Evolutionary conservation across 306 rosid species (phyloP).

Genomic region (Castanea sativa): DNA sequence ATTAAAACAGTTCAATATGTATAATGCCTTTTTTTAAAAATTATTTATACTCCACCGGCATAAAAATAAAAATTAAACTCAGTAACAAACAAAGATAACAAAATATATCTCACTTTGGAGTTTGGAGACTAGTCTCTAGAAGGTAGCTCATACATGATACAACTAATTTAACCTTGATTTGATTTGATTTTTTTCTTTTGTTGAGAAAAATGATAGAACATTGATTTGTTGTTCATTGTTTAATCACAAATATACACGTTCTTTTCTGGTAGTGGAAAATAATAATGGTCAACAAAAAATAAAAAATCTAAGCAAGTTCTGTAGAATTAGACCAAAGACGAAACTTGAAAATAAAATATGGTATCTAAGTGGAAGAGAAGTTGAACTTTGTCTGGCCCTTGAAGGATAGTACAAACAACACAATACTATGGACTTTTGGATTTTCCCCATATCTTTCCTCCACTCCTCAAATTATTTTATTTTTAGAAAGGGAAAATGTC

Average conservation of each 20-base stretch:
- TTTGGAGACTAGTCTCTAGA: not conserved
- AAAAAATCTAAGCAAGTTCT: slow-evolving; percentile 13
- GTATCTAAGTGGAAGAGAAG: slow-evolving; percentile 8
- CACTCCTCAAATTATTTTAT: slow-evolving; percentile 18
- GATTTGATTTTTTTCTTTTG: too few relatives aligned
- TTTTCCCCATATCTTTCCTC: slow-evolving; percentile 19
- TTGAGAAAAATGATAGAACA: too few relatives aligned
- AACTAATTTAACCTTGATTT: not conserved
- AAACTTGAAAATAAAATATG: slow-evolving; percentile 20
- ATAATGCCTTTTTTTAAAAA: not conserved
- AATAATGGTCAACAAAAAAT: not conserved
- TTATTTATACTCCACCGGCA: too few relatives aligned
- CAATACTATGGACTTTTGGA: not conserved
- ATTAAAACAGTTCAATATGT: not conserved
- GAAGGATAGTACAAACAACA: slow-evolving; percentile 13
- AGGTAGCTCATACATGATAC: too few relatives aligned
- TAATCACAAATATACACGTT: not conserved
- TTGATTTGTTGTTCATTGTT: too few relatives aligned
- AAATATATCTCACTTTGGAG: not conserved
- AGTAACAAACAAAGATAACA: too few relatives aligned
- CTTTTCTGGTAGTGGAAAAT: not conserved
- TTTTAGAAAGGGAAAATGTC: slow-evolving; percentile 20
- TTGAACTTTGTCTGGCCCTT: slow-evolving; percentile 25
- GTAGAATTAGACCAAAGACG: slow-evolving; percentile 1
- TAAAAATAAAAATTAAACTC: too few relatives aligned